Percentiles rank a stretch among this genome's conserved stretches.
phyloP scores from a whole-genome alignment of 2,329 filamentous ascomycete species.

The Pseudocercospora pini-densiflorae region DNA sequence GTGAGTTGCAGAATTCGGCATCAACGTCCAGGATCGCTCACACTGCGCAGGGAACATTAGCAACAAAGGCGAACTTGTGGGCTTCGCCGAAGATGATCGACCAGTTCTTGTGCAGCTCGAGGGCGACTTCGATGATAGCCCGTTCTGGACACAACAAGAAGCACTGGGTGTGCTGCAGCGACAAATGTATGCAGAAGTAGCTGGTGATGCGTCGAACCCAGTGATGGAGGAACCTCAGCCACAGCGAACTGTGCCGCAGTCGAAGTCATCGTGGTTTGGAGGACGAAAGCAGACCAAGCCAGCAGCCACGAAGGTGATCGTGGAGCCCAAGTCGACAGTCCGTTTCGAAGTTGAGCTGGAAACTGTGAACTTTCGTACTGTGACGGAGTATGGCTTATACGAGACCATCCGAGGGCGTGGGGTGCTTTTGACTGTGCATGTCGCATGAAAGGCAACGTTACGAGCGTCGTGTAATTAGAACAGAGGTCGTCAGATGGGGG shows the following conservation, averaged over 20 bases:
- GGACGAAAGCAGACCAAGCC: slow-evolving; percentile 30
- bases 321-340: slow-evolving; percentile 15
- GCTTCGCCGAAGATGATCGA: slow-evolving; percentile 31
- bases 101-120: slow-evolving; percentile 37
- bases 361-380: slow-evolving; percentile 47
- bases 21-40: slow-evolving; percentile 20
- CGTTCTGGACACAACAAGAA: slow-evolving; percentile 42
- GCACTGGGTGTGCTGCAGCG: slow-evolving; percentile 32
- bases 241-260: slow-evolving; percentile 15
- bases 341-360: slow-evolving; percentile 41
- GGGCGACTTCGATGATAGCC: slow-evolving; percentile 32
- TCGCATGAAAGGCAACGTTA: slow-evolving; percentile 24
- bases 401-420: slow-evolving; percentile 42
- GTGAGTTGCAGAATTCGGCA: slow-evolving; percentile 20
- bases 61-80: slow-evolving; percentile 34
- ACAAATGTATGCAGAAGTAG: slow-evolving; percentile 30
- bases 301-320: not conserved
- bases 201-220: slow-evolving; percentile 14
- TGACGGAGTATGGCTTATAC: slow-evolving; percentile 51
- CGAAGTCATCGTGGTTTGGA: slow-evolving; percentile 23
- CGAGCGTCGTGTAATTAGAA: not conserved
- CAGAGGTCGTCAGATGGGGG: not conserved
- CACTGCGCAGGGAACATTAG: slow-evolving; percentile 14
- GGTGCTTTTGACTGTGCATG: slow-evolving; percentile 33
- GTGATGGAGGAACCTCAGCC: slow-evolving; percentile 15